A percentile compares a stretch with the other conserved stretches of the same genome.
Evolutionary conservation across 768 basidiomycete genomes (phyloP).

Genomic region (Guyanaporus albipodus): DNA sequence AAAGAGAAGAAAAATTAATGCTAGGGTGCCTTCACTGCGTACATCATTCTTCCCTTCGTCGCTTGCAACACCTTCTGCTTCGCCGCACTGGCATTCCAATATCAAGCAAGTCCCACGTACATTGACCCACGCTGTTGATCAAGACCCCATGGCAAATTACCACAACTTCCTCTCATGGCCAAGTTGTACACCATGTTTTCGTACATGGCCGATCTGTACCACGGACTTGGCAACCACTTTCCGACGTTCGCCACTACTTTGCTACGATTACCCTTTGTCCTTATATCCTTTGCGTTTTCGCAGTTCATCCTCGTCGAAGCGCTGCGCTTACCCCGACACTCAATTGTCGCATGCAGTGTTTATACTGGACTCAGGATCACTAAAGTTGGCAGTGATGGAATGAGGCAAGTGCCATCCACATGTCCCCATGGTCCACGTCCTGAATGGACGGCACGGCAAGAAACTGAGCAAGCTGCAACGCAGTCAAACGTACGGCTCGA

Average conservation of each 20-base stretch:
- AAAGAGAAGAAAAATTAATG: too few species aligned
- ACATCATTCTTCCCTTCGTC: constrained; percentile 78
- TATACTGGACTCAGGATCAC: too few species aligned
- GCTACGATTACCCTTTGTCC: constrained; percentile 69
- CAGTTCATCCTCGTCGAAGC: constrained; percentile 94
- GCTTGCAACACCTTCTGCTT: constrained; percentile 63
- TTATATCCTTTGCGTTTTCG: constrained; percentile 89
- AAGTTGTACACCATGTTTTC: too few species aligned
- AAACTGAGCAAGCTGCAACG: too few species aligned
- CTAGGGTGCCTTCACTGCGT: constrained; percentile 77
- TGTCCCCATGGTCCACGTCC: too few species aligned
- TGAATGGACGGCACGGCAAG: too few species aligned
- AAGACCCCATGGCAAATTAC: not conserved
- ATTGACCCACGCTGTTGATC: not conserved
- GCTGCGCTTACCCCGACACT: too few species aligned
- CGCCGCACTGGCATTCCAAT: constrained; percentile 55
- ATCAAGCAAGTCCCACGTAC: constrained; percentile 49
- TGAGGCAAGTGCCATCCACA: too few species aligned
- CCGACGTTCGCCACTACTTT: constrained; percentile 68
- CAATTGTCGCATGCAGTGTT: too few species aligned
- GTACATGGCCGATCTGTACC: not conserved
- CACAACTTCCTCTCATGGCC: constrained; percentile 1
- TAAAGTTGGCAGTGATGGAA: too few species aligned
- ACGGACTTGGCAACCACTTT: constrained; percentile 40
- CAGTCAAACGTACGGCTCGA: too few species aligned